Evolutionary conservation across 139 green algal species (phyloP), one percentile per base, ranked within the genome.

Genomic region (Chlorella sp.): DNA sequence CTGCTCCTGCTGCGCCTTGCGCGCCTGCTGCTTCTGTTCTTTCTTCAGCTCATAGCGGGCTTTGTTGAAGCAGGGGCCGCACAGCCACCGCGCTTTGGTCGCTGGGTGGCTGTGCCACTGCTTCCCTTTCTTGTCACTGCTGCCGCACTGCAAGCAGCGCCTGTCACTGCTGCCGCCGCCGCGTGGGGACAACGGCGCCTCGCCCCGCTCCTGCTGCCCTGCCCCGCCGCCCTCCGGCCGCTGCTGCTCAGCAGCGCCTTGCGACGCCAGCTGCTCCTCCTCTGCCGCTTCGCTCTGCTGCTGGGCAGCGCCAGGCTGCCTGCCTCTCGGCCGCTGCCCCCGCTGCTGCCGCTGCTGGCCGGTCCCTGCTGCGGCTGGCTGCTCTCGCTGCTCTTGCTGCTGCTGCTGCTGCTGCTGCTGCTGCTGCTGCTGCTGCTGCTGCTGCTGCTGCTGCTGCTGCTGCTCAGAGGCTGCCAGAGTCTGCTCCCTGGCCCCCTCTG

Each of bases 371-470:
- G 51, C 51, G 24, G 51, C 51, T 24, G 51, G 51, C 51, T 60
- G 51, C 51, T 60, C 51, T n/a, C n/a, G n/a, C n/a, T n/a, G n/a
- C n/a, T 8, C 64, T 17, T 70, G 3, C 30, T 28, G n/a, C n/a
- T 73, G 65, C 65, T 43, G 65, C 65, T 40, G 65, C 65, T 32
- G 24, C n/a, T 20, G 8, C 65, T 2, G n/a, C n/a, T 3, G n/a
- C n/a, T 43, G 65, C 65, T 73, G n/a, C 14, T 17, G 9, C 0
- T 6, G 9, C 65, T 73, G 6, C 65, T 5, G n/a, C 65, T 73
- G n/a, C 65, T 73, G 65, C 65, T 73, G n/a, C 65, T 73, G 65
- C 69, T 75, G 38, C 69, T 75, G 34, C 36, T 38, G 67, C 67
- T 24, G 36, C 6, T 74, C 36, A 28, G 64, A 40, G 14, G 17